Evolutionary conservation across 192 early-diverging fungal species (phyloP).

Genomic region (Entomortierella chlamydospora): DNA sequence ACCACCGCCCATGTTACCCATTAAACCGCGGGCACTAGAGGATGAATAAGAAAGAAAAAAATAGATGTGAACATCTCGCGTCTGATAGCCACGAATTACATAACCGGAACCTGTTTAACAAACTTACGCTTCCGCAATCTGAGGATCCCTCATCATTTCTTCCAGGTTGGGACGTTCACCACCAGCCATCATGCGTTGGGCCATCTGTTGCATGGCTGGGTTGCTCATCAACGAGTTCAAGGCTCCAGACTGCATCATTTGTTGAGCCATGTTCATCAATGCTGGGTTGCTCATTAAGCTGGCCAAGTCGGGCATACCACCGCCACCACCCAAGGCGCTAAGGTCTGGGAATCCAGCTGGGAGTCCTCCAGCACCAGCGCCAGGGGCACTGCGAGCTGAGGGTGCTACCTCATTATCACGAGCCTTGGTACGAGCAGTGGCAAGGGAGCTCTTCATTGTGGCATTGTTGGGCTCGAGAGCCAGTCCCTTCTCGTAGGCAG

Average conservation of each 20-base stretch:
- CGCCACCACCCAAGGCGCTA: conserved; percentile 68
- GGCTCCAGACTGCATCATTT: conserved; percentile 90
- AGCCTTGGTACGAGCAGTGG: conserved; percentile 73
- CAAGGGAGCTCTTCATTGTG: conserved; percentile 82
- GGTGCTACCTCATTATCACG: conserved; percentile 47
- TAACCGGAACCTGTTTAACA: too few species aligned
- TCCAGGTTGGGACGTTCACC: conserved; percentile 66
- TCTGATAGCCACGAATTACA: conserved; percentile 17
- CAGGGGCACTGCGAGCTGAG: conserved; percentile 50
- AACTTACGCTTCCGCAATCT: conserved; percentile 63
- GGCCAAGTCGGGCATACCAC: conserved; percentile 82
- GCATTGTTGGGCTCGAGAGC: conserved; percentile 84
- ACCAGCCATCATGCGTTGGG: conserved; percentile 81
- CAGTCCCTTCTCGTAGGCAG: conserved; percentile 93
- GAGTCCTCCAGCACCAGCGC: conserved; percentile 52
- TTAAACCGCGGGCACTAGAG: conserved; percentile 60
- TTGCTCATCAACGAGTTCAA: conserved; percentile 90
- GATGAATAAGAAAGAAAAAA: background rate
- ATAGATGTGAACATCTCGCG: background rate
- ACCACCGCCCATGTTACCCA: conserved; percentile 52
- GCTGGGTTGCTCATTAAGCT: conserved; percentile 93
- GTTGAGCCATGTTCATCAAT: conserved; percentile 95
- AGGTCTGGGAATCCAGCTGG: conserved; percentile 54
- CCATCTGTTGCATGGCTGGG: conserved; percentile 90
- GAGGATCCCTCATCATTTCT: conserved; percentile 82